Evolutionary conservation across 2,329 filamentous ascomycete species (phyloP).

Genomic region (Tolypocladium tundrense): DNA sequence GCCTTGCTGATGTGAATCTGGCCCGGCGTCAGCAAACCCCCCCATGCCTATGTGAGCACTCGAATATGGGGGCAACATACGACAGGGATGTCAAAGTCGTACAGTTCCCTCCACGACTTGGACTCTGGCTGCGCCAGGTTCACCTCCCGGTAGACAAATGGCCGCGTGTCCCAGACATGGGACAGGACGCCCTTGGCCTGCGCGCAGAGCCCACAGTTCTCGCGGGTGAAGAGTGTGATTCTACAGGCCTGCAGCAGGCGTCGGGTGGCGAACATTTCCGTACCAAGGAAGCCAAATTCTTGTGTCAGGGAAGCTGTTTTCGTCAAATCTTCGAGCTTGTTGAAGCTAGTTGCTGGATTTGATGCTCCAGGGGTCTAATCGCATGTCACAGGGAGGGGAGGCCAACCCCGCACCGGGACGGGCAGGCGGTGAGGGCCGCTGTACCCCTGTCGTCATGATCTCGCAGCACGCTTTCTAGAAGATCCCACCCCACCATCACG

Average conservation of each 20-base stretch:
- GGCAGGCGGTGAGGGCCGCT: conserved; percentile 25
- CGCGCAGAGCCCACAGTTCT: conserved; percentile 61
- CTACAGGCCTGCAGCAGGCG: conserved; percentile 45
- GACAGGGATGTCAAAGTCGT: conserved; percentile 75
- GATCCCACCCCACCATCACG: conserved; percentile 23
- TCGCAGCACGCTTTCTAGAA: conserved; percentile 26
- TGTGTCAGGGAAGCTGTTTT: not conserved
- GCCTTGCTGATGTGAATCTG: conserved; percentile 55
- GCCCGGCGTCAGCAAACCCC: not conserved
- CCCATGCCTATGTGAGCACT: too few relatives aligned
- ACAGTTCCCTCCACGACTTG: conserved; percentile 59
- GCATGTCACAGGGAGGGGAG: too few relatives aligned
- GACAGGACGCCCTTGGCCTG: conserved; percentile 59
- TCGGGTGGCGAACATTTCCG: conserved; percentile 39
- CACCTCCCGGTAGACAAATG: conserved; percentile 60
- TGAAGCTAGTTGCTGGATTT: not conserved
- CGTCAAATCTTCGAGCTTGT: not conserved
- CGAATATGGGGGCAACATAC: conserved; percentile 32
- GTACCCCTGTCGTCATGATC: conserved; percentile 13
- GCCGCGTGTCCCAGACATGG: conserved; percentile 53
- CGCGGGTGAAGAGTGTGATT: conserved; percentile 66
- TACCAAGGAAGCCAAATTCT: not conserved
- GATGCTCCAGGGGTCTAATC: not conserved
- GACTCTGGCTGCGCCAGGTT: conserved; percentile 56
- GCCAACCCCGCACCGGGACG: conserved; percentile 18